phyloP scores from a whole-genome alignment of 2,329 filamentous ascomycete genomes.

The Neocatenulostroma microsporum region DNA sequence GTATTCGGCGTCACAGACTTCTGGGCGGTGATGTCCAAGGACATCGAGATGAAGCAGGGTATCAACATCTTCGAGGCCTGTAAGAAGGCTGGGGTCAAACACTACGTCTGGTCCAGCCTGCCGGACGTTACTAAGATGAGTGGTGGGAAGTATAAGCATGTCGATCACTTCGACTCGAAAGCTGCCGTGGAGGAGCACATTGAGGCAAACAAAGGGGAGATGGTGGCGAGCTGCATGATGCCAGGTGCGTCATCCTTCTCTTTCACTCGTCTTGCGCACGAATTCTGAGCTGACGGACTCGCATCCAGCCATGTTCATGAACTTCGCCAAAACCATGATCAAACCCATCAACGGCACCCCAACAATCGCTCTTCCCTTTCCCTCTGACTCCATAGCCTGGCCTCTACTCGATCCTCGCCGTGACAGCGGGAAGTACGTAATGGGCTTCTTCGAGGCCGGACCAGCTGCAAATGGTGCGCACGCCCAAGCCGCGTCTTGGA shows the following conservation, averaged over 20 bases:
- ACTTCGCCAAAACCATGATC: constrained; percentile 7
- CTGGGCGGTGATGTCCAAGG: constrained; percentile 35
- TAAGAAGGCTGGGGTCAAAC: constrained; percentile 27
- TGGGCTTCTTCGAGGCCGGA: constrained; percentile 23
- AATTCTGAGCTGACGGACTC: too few species aligned
- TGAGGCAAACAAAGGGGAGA: constrained; percentile 20
- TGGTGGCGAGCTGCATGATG: constrained; percentile 20
- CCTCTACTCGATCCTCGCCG: constrained; percentile 20
- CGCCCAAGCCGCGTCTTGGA: constrained; percentile 23
- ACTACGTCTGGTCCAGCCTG: constrained; percentile 34
- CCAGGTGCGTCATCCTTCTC: constrained; percentile 20
- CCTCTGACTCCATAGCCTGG: constrained; percentile 17
- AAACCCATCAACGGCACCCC: constrained; percentile 15
- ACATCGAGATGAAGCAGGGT: constrained; percentile 27
- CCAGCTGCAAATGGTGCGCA: constrained; percentile 18
- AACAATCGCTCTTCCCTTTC: constrained; percentile 19
- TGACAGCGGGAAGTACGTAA: constrained; percentile 25
- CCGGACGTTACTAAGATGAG: constrained; percentile 24
- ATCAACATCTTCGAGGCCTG: constrained; percentile 29
- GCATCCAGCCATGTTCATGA: constrained; percentile 11
- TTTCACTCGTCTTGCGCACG: too few species aligned
- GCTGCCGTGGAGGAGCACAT: constrained; percentile 29
- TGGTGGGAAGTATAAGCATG: constrained; percentile 23
- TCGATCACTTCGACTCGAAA: constrained; percentile 35
- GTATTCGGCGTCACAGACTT: constrained; percentile 49